Percentiles rank a stretch among this genome's conserved stretches.
Conservation (phyloP, 2,329 filamentous ascomycete genomes). For the Fusarium caatingaense region DNA sequence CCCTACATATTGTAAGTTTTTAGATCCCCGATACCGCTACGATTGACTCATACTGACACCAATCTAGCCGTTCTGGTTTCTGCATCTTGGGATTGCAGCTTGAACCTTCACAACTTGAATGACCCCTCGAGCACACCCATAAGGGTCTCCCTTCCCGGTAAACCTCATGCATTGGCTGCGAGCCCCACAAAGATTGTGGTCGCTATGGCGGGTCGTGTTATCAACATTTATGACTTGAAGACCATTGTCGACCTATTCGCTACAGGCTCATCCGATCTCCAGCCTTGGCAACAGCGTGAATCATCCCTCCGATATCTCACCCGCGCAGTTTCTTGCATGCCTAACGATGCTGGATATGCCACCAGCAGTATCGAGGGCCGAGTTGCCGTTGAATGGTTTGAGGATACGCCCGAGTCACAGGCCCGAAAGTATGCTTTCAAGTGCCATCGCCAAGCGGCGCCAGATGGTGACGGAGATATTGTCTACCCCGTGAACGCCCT, state of each 20-base stretch:
- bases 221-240: constrained; percentile 92
- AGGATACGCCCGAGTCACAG: constrained; percentile 86
- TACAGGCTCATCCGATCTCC: constrained; percentile 60
- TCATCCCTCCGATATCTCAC: constrained; percentile 97
- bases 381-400: constrained; percentile 98
- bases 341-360: constrained; percentile 93
- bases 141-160: constrained; percentile 79
- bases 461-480: constrained; percentile 75
- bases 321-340: constrained; percentile 93
- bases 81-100: constrained; percentile 91
- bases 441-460: constrained; percentile 84
- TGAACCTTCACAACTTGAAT: constrained; percentile 82
- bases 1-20: constrained; percentile 70
- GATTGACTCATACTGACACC: constrained; percentile 27
- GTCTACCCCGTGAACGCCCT: constrained; percentile 93
- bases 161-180: constrained; percentile 87
- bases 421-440: constrained; percentile 98
- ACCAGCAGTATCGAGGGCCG: constrained; percentile 93
- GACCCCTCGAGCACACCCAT: constrained; percentile 66
- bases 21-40: not conserved
- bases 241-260: constrained; percentile 69
- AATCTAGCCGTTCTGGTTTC: constrained; percentile 78
- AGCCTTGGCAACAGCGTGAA: constrained; percentile 93
- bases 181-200: constrained; percentile 87
- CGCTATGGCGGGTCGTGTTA: constrained; percentile 92